Base-by-base conservation (phyloP, 495 filamentous ascomycete genomes). In the Podospora pseudopauciseta region DNA sequence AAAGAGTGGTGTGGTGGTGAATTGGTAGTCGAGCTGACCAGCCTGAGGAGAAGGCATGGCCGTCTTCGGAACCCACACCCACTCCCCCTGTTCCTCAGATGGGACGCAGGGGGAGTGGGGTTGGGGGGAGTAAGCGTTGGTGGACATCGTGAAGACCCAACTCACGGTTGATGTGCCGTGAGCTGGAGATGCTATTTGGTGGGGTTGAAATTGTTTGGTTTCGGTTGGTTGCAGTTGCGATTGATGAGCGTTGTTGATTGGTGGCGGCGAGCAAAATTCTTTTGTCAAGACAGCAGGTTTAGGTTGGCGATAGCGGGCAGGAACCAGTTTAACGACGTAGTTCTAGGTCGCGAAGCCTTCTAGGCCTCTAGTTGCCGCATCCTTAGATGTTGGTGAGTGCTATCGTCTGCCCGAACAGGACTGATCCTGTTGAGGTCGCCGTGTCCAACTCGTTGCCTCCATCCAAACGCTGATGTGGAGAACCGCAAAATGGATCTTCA, bases 311-410 rank as follows among this genome's bases (percentile, higher is more conserved):
- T 53, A 60, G 19, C 27, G 19, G 60, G 39, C 16, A 34, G 4
- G 67, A 63, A 72, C 61, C 67, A 68, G 66, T 72, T 72, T 72
- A 64, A 69, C 70, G 70, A 72, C 70, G 59, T 72, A 63, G 56
- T 68, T 66, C 60, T 49, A 67, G 70, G 70, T 72, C 70, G 67
- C 59, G 30, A 54, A 44, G 58, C 20, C 63, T 54, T 5, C 20
- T 5, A 53, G 39, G 62, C 67, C 23, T 65, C 44, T 44, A 58
- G 2, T 54, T 32, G n/a, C 6, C 55, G 5, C 55, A 58, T 58
- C 55, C 23, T 58, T 26, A 20, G 55, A 58, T 49, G 39, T 11
- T 49, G 13, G 39, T 49, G 39, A 49, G 13, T 49, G 39, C 39
- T 49, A 49, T 49, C 39, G 39, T 11, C 39, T 49, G 39, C 9